phyloP scores from a whole-genome alignment of 176 grass and related monocot genomes.

The Phoenix dactylifera region DNA sequence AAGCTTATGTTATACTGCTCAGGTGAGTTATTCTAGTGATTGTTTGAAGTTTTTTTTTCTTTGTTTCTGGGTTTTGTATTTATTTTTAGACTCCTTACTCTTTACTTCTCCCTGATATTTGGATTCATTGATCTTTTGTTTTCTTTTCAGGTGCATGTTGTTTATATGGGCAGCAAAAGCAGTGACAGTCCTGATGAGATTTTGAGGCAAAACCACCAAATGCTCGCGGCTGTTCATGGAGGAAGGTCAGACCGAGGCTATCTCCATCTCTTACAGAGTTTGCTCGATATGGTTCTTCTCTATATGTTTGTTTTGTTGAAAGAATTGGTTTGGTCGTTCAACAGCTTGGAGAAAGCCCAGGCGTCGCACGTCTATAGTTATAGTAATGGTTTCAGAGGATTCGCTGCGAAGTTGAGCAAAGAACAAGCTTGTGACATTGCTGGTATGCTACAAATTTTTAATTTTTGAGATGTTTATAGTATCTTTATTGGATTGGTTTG shows the following conservation, averaged over 20 bases:
- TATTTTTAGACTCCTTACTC: constrained; percentile 9
- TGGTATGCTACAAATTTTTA: constrained; percentile 5
- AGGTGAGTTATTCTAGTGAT: constrained; percentile 14
- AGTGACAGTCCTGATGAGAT: constrained; percentile 1
- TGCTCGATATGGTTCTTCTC: background rate
- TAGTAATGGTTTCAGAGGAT: constrained; percentile 47
- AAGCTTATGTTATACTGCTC: constrained; percentile 16
- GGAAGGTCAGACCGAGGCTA: constrained; percentile 35
- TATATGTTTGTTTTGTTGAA: background rate
- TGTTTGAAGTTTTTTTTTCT: background rate
- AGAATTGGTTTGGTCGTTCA: background rate
- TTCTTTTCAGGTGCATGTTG: constrained; percentile 39
- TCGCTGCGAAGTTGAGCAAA: constrained; percentile 57
- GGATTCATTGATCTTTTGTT: background rate
- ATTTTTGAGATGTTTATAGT: too few relatives aligned
- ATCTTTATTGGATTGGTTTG: background rate
- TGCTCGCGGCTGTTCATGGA: constrained; percentile 52
- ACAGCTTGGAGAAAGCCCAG: constrained; percentile 49
- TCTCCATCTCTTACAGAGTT: too few relatives aligned
- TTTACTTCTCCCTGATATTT: constrained; percentile 1
- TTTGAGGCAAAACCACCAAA: constrained; percentile 43
- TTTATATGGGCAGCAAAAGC: constrained; percentile 50
- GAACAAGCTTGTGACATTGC: constrained; percentile 43
- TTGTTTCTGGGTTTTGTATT: background rate
- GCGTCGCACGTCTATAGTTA: constrained; percentile 58